A percentile compares a stretch with the other conserved stretches of the same genome.
phyloP scores from a whole-genome alignment of 2,329 filamentous ascomycete genomes.

The Fusarium ambrosium region DNA sequence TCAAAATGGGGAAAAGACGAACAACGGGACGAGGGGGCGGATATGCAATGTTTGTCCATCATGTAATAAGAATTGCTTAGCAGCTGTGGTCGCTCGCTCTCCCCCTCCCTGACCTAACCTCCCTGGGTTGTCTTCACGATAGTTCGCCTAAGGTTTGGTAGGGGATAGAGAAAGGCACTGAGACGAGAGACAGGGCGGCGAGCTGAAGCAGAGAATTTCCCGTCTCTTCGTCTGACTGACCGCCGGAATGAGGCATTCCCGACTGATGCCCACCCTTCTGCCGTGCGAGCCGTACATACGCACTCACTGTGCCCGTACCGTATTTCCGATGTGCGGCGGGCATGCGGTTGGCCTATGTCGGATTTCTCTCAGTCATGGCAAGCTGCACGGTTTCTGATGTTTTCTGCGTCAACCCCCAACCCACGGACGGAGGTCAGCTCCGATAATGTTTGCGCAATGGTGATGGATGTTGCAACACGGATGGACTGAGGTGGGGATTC shows the following conservation, averaged over 20 bases:
- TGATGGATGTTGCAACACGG: background rate
- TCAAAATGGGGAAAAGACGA: slow-evolving; percentile 31
- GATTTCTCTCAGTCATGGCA: slow-evolving; percentile 13
- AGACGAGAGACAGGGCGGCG: background rate
- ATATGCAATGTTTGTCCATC: slow-evolving; percentile 12
- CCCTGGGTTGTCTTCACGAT: slow-evolving; percentile 17
- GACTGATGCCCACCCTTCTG: background rate
- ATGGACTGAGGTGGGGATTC: slow-evolving; percentile 38
- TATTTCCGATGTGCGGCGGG: background rate
- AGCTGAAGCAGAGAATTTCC: slow-evolving; percentile 21
- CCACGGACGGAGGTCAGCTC: slow-evolving; percentile 2
- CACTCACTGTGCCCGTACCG: background rate
- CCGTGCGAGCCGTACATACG: background rate
- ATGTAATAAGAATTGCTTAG: slow-evolving; percentile 39
- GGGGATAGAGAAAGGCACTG: slow-evolving; percentile 8
- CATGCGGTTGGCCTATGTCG: slow-evolving; percentile 17
- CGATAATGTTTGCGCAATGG: background rate
- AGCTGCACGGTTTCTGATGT: slow-evolving; percentile 9
- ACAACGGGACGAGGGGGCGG: background rate
- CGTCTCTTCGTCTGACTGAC: slow-evolving; percentile 21
- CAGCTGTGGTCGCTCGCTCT: slow-evolving; percentile 4
- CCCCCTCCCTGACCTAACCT: slow-evolving; percentile 8
- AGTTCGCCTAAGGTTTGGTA: slow-evolving; percentile 4
- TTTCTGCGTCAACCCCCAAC: slow-evolving; percentile 23
- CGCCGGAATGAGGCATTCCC: slow-evolving; percentile 20